Evolutionary conservation across 768 basidiomycete species (phyloP), one percentile per base, ranked within the genome.

Genomic region (Boletus sensibilis): DNA sequence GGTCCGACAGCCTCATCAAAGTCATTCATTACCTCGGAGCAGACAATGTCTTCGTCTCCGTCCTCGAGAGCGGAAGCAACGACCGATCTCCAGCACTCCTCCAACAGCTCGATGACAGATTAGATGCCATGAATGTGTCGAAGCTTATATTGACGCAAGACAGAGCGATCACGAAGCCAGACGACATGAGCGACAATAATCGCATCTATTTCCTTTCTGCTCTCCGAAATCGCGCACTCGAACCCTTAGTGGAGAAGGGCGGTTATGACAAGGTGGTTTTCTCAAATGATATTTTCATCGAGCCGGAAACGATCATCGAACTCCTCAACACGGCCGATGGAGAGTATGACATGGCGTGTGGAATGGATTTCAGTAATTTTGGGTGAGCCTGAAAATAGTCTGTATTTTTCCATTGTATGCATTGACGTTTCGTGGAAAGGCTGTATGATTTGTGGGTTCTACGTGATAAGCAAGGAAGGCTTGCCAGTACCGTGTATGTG

Each of bases 271-370:
- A 67, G 49, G 71, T 79, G 10, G 39, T 80, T 0, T 79, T 78
- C 64, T 71, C 74, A 0, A 79, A 79, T 54, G 78, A 79, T 61
- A 62, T 79, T 9, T 74, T 61, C 52, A 60, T 79, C 57, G 74
- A 75, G 33, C 75, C 76, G 6, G 75, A 78, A 58, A 66, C 68
- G 21, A 58, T 78, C 6, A 54, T 78, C 16, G 75, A 79, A 55
- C 68, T 79, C 25, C 56, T 79, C 23, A 57, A 72, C 33, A 77
- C 77, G 5, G 60, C 62, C 13, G 68, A 68, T 23, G 76, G 75
- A 13, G 68, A 73, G 21, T 77, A 74, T 50, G 78, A 79, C 55
- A 73, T 78, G 69, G 77, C 68, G 14, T 79, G 78, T 52, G 77
- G 70, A 7, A 62, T 78, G 56, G 78, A 79, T 61, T 75, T 75